phyloP scores from a whole-genome alignment of 306 rosid species.

The Alnus rubra region DNA sequence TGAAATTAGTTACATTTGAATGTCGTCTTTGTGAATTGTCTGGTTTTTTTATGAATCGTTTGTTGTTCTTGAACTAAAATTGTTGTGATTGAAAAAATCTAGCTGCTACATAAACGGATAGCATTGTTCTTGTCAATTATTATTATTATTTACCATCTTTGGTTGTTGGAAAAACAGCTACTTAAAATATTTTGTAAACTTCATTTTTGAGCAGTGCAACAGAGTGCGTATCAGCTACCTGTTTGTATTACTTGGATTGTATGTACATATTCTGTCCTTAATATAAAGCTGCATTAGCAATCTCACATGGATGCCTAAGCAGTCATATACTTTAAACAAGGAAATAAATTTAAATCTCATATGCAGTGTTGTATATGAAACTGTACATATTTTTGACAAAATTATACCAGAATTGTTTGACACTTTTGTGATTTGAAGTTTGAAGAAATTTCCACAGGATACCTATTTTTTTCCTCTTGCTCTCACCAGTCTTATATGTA shows the following conservation, averaged over 20 bases:
- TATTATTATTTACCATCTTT: background rate
- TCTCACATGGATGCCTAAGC: background rate
- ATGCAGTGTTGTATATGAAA: background rate
- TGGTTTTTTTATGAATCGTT: no score
- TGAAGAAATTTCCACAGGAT: background rate
- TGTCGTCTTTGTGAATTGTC: no score
- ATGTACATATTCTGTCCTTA: background rate
- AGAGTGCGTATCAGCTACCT: background rate
- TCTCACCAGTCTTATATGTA: no score
- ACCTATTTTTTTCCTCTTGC: background rate
- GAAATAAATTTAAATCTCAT: background rate
- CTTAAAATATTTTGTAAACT: background rate
- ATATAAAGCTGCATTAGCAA: conserved; percentile 1
- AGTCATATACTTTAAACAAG: background rate
- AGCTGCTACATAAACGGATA: background rate
- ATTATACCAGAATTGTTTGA: background rate
- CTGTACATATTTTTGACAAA: background rate
- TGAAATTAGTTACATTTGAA: no score
- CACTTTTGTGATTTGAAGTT: background rate
- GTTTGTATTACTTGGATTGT: background rate
- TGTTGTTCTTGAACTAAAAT: no score
- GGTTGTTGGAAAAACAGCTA: background rate
- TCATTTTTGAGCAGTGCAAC: background rate
- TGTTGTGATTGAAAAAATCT: no score
- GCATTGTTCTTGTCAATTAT: background rate